A percentile compares a stretch with the other conserved stretches of the same genome.
phyloP scores from a whole-genome alignment of 768 basidiomycete species.

The Serendipita sp. region DNA sequence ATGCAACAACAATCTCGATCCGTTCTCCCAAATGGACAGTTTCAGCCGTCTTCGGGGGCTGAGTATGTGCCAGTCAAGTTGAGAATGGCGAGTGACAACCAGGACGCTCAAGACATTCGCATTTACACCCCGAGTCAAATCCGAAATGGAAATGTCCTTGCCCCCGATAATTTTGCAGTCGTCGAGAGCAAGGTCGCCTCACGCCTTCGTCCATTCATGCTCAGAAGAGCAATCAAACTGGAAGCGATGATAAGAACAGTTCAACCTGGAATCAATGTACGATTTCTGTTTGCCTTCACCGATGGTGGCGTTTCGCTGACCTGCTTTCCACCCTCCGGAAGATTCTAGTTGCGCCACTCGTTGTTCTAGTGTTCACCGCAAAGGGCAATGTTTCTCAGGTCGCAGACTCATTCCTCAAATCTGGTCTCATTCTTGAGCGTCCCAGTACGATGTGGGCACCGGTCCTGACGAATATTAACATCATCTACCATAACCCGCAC shows the following conservation, averaged over 20 bases:
- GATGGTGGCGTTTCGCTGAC: conserved; percentile 10
- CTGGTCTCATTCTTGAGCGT: conserved; percentile 60
- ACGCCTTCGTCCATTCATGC: conserved; percentile 64
- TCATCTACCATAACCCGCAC: conserved; percentile 81
- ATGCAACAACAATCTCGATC: conserved; percentile 23
- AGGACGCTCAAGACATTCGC: conserved; percentile 42
- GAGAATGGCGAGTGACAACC: conserved; percentile 34
- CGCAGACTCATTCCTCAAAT: conserved; percentile 53
- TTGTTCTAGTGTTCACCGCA: conserved; percentile 81
- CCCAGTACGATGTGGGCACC: conserved; percentile 29
- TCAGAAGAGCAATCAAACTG: conserved; percentile 36
- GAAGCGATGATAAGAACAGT: conserved; percentile 37
- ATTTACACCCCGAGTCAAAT: conserved; percentile 47
- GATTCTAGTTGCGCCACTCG: conserved; percentile 70
- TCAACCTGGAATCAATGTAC: conserved; percentile 8
- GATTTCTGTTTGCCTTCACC: conserved; percentile 13
- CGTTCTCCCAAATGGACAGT: conserved; percentile 1
- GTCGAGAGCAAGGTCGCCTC: conserved; percentile 76
- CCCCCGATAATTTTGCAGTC: conserved; percentile 55
- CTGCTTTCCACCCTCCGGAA: conserved; percentile 18
- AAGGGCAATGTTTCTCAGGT: conserved; percentile 83
- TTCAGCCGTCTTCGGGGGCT: conserved; percentile 22
- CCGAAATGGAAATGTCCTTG: conserved; percentile 34
- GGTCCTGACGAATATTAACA: conserved; percentile 38
- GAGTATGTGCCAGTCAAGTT: conserved; percentile 59